A percentile compares a stretch with the other conserved stretches of the same genome.
These are phyloP conservation scores for Chaetomidium leptoderma DNA, from an alignment of 495 filamentous ascomycete species.

Conservation along the genomic window DNA sequence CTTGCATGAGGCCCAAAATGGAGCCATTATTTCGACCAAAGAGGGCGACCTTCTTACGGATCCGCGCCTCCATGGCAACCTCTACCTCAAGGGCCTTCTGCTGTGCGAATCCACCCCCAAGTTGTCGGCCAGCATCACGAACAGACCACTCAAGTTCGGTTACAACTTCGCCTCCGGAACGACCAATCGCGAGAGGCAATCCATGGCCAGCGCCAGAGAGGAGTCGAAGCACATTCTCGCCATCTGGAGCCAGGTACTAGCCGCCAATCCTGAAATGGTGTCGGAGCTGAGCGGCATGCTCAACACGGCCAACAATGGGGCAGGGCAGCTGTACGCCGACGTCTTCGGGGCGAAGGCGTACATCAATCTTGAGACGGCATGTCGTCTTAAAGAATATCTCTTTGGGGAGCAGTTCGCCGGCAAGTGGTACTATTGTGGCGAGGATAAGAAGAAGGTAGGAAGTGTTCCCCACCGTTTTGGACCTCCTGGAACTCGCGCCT, in stretches of 20 bases:
- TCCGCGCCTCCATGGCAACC: background rate
- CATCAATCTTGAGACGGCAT: background rate
- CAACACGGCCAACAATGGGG: too few species aligned
- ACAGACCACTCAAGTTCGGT: slow-evolving; percentile 16
- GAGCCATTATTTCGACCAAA: background rate
- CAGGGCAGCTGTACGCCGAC: background rate
- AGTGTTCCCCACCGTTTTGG: background rate
- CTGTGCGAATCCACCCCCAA: background rate
- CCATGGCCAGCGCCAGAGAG: slow-evolving; percentile 11
- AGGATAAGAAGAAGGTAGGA: slow-evolving; percentile 17
- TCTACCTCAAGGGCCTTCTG: background rate
- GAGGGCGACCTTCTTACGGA: background rate
- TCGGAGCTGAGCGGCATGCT: background rate
- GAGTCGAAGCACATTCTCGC: slow-evolving; percentile 17
- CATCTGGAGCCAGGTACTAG: slow-evolving; percentile 16
- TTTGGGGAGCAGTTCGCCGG: slow-evolving; percentile 4
- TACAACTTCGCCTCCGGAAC: slow-evolving; percentile 23
- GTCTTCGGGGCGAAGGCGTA: background rate
- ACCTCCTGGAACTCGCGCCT: too few species aligned
- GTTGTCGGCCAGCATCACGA: slow-evolving; percentile 19
- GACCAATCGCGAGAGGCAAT: slow-evolving; percentile 25
- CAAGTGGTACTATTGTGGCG: slow-evolving; percentile 18
- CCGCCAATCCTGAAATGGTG: background rate
- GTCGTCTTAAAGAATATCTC: slow-evolving; percentile 7
- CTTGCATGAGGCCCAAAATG: background rate